Evolutionary conservation across 2,329 filamentous ascomycete genomes (phyloP).

Genomic region (Ascosphaera aggregata): DNA sequence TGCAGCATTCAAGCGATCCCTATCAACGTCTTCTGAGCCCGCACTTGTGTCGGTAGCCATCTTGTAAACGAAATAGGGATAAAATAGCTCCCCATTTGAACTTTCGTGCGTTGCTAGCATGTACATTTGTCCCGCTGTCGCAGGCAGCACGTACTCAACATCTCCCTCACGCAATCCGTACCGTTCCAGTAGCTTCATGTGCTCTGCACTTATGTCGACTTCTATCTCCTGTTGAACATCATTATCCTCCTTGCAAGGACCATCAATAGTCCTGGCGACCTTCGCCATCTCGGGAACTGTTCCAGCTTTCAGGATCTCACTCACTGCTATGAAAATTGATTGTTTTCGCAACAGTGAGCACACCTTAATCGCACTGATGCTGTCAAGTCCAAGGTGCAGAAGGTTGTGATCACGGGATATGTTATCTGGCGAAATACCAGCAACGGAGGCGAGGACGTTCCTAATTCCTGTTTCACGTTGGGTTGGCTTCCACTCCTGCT

Average conservation of each 20-base stretch:
- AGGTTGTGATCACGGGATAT: constrained; percentile 42
- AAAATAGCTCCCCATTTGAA: constrained; percentile 43
- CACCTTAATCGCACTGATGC: constrained; percentile 75
- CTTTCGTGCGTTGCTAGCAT: constrained; percentile 59
- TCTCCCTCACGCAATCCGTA: constrained; percentile 21
- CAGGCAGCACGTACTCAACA: constrained; percentile 39
- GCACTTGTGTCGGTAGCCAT: constrained; percentile 11
- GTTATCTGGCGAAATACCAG: constrained; percentile 31
- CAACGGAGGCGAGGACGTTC: constrained; percentile 29
- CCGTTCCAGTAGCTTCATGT: constrained; percentile 2
- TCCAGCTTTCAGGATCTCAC: constrained; percentile 43
- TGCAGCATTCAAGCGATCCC: constrained; percentile 25
- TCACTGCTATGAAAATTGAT: constrained; percentile 40
- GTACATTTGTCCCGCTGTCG: constrained; percentile 55
- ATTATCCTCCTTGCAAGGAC: constrained; percentile 5
- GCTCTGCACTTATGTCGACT: too few species aligned
- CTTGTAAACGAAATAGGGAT: constrained; percentile 44
- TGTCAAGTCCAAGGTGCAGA: constrained; percentile 74
- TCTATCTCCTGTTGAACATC: too few species aligned
- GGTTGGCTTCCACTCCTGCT: constrained; percentile 2
- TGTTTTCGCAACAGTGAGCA: constrained; percentile 41
- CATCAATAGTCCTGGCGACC: constrained; percentile 7
- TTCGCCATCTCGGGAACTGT: constrained; percentile 42
- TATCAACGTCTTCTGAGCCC: constrained; percentile 6
- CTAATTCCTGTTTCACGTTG: constrained; percentile 19